These are phyloP conservation scores for Seiridium cupressi DNA, from an alignment of 2,329 filamentous ascomycete genomes.

Conservation along the genomic window DNA sequence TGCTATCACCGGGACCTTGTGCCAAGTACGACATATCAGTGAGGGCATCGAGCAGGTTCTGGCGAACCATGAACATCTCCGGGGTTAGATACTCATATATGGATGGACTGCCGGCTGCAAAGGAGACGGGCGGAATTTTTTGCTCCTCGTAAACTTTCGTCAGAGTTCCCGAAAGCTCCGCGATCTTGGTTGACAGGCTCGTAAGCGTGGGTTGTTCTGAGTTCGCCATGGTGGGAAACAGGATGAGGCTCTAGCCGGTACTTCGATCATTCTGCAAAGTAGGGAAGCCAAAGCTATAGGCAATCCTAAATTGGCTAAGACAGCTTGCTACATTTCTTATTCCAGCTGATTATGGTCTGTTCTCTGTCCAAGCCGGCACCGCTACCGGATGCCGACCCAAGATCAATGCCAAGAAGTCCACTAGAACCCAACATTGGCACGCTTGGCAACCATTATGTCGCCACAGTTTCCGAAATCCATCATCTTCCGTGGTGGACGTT, in stretches of 20 bases:
- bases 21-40: conserved; percentile 44
- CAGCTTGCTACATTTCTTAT: too few species aligned
- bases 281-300: neutral
- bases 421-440: too few species aligned
- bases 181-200: conserved; percentile 42
- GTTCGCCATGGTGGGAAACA: conserved; percentile 24
- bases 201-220: conserved; percentile 33
- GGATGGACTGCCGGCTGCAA: conserved; percentile 40
- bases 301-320: neutral
- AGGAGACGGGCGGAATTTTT: conserved; percentile 38
- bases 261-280: neutral
- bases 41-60: conserved; percentile 41
- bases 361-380: too few species aligned
- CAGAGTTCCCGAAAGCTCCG: conserved; percentile 39
- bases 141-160: conserved; percentile 39
- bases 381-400: too few species aligned
- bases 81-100: conserved; percentile 39
- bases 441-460: too few species aligned
- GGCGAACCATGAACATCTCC: conserved; percentile 41
- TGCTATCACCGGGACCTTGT: conserved; percentile 48
- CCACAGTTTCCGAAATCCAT: too few species aligned
- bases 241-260: neutral
- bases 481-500: too few species aligned
- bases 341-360: too few species aligned
- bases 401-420: too few species aligned